Percentiles rank a stretch among this genome's conserved stretches.
Evolutionary conservation across 2,329 filamentous ascomycete genomes (phyloP).

Genomic region (Fusarium clavum): DNA sequence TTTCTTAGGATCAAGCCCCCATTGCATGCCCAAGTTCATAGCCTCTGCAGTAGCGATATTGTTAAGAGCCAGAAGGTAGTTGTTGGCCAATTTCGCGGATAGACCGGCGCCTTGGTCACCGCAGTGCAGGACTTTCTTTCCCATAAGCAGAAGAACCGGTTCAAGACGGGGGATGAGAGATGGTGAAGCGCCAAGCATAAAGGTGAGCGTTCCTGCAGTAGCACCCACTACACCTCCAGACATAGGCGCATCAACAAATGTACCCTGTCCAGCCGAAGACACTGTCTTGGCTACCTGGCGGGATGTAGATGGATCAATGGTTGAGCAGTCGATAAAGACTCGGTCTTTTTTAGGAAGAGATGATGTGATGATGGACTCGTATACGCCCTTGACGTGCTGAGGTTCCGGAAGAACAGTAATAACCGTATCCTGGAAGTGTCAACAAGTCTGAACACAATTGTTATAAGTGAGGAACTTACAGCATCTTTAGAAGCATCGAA

Average conservation of each 20-base stretch:
- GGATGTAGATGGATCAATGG: constrained; percentile 91
- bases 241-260: constrained; percentile 95
- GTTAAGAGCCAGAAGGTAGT: constrained; percentile 93
- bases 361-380: constrained; percentile 76
- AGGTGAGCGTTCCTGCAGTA: constrained; percentile 86
- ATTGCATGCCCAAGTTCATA: constrained; percentile 72
- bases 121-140: constrained; percentile 85
- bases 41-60: constrained; percentile 80
- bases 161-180: constrained; percentile 73
- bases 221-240: constrained; percentile 96
- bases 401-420: constrained; percentile 93
- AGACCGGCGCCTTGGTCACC: constrained; percentile 87
- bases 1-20: constrained; percentile 70
- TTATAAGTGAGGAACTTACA: constrained; percentile 55
- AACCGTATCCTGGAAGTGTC: constrained; percentile 74
- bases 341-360: constrained; percentile 67
- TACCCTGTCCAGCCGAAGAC: constrained; percentile 71
- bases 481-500: constrained; percentile 63
- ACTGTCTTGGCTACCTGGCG: constrained; percentile 79
- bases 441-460: not conserved
- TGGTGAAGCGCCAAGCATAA: constrained; percentile 86
- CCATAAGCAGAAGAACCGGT: constrained; percentile 82
- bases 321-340: constrained; percentile 95
- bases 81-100: constrained; percentile 94
- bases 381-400: constrained; percentile 86